Percentiles rank a stretch among this genome's conserved stretches.
phyloP scores from a whole-genome alignment of 2,329 filamentous ascomycete species.

The Ophiostoma novo-ulmi region DNA sequence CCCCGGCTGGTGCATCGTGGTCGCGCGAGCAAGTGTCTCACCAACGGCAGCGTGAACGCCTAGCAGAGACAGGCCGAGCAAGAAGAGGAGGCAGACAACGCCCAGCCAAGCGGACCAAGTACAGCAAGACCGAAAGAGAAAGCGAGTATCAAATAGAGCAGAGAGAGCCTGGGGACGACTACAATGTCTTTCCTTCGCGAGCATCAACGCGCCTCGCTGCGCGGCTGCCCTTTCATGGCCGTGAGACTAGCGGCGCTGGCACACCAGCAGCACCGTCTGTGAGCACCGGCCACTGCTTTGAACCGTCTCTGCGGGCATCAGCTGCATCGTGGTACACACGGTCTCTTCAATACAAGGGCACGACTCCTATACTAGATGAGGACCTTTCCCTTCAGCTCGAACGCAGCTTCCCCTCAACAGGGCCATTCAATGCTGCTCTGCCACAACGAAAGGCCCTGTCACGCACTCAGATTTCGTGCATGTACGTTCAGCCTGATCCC shows the following conservation, averaged over 20 bases:
- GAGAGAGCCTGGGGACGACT: not conserved
- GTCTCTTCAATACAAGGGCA: slow-evolving; percentile 3
- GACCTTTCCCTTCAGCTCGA: not conserved
- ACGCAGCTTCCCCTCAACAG: not conserved
- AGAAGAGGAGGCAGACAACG: not conserved
- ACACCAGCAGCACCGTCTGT: not conserved
- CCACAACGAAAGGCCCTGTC: not conserved
- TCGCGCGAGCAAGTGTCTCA: slow-evolving; percentile 48
- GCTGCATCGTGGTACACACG: not conserved
- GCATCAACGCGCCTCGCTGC: not conserved
- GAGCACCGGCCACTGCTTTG: slow-evolving; percentile 12
- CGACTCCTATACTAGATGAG: slow-evolving; percentile 14
- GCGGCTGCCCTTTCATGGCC: slow-evolving; percentile 6
- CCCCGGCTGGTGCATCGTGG: slow-evolving; percentile 48
- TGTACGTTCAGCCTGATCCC: slow-evolving; percentile 35
- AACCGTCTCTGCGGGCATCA: not conserved
- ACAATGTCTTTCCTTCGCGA: not conserved
- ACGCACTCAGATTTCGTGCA: slow-evolving; percentile 7
- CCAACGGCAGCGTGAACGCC: not conserved
- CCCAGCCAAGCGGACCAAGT: not conserved
- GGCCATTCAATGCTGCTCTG: not conserved
- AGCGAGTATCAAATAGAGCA: not conserved
- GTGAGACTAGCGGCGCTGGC: not conserved
- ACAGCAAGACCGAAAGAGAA: not conserved
- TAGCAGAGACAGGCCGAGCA: not conserved